Evolutionary conservation across 2,329 filamentous ascomycete genomes (phyloP), one percentile per base, ranked within the genome.

Genomic region (Trichophyton mentagrophytes): DNA sequence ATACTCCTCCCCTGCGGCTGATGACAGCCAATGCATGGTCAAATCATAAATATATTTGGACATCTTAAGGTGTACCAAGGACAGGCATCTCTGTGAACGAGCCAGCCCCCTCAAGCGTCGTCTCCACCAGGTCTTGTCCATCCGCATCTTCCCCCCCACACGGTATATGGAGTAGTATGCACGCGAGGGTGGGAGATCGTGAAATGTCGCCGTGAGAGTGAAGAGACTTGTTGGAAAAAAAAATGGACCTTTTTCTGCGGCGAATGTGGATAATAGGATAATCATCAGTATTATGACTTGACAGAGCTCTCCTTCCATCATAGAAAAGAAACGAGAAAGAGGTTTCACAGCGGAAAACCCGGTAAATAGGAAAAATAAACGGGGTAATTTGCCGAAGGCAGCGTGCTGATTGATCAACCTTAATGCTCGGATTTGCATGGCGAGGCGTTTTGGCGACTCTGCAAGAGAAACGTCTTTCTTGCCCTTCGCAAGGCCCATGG

Each of bases 381-480:
- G 51, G 51, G 17, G 33, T 36, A 36, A 55, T 22, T 55, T 55
- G 25, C 27, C 51, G 27, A 36, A 55, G 30, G 8, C 27, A 55
- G 27, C 25, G 7, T 55, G 27, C 15, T 20, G 51, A 55, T 36
- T 55, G 51, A 55, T 53, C 51, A 55, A 55, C 51, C 51, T 55
- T 55, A 55, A 55, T 17, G 27, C 51, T 55, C 51, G 13, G 51
- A 36, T 11, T 44, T 55, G 51, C 51, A 55, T 55, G 51, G 51
- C 51, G 51, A 55, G 51, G 51, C 51, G 51, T 55, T 55, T 55
- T 55, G 51, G 17, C 51, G 27, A 33, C 17, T n/a, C 25, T 55
- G 51, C 51, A 55, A 20, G 27, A 55, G 13, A 38, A 55, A 55
- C 51, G 51, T 55, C 51, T 55, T 55, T 55, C 51, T 36, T 13